Conservation (phyloP, 208 protist species). For the Giardia muris region DNA sequence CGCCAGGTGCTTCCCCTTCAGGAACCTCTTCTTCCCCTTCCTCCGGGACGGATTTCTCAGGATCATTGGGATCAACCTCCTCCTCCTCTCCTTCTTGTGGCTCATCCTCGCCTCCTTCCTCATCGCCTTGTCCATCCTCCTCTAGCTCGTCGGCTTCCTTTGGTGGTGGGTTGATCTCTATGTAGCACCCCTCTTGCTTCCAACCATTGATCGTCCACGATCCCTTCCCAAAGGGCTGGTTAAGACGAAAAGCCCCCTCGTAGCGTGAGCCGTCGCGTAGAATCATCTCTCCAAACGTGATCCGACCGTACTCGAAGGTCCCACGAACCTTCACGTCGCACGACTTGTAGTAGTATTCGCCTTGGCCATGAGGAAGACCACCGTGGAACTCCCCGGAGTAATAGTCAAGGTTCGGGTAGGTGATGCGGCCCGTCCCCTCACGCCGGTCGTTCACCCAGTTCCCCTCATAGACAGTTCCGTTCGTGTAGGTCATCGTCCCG, state of each 20-base stretch:
- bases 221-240: constrained; percentile 23
- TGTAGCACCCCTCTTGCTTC: constrained; percentile 8
- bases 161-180: constrained; percentile 19
- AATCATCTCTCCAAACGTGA: not conserved
- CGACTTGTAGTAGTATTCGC: constrained; percentile 3
- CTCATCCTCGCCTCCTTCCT: constrained; percentile 25
- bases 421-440: constrained; percentile 39
- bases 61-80: not conserved
- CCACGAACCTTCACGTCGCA: not conserved
- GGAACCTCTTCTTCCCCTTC: constrained; percentile 26
- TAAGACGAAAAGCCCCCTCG: constrained; percentile 9
- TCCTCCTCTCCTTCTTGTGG: not conserved
- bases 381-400: constrained; percentile 30
- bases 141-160: constrained; percentile 15
- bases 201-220: not conserved
- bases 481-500: constrained; percentile 44
- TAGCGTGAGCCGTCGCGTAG: not conserved
- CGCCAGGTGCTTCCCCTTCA: not conserved
- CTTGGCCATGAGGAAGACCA: constrained; percentile 11
- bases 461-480: constrained; percentile 43
- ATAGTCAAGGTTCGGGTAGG: constrained; percentile 30
- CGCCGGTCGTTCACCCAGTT: constrained; percentile 35
- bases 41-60: constrained; percentile 18
- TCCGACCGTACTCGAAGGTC: constrained; percentile 4
- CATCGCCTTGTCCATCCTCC: constrained; percentile 6